A percentile compares a stretch with the other conserved stretches of the same genome.
These are phyloP conservation scores for Speleostelium caveatum DNA, from an alignment of 78 protist species.

Conservation along the genomic window DNA sequence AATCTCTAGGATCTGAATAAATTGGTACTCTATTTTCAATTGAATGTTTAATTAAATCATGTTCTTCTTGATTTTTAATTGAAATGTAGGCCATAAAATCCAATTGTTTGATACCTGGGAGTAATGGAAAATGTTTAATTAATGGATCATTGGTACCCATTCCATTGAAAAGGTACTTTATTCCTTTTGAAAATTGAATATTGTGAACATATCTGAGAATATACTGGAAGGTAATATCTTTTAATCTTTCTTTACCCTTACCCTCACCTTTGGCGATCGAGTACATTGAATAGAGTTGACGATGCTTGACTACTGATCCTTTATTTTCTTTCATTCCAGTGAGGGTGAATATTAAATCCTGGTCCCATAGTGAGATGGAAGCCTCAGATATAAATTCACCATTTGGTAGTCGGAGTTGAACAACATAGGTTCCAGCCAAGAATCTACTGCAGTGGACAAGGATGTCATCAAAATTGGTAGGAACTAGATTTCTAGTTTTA, in stretches of 20 bases:
- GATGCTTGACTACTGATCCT: neutral
- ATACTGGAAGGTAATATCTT: slow-evolving; percentile 17
- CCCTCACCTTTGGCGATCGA: too few species aligned
- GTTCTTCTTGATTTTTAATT: neutral
- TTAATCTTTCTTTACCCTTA: neutral
- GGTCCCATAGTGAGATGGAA: slow-evolving; percentile 34
- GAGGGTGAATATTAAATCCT: slow-evolving; percentile 2
- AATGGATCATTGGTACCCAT: slow-evolving; percentile 21
- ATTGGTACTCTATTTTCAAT: neutral
- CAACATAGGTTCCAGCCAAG: neutral
- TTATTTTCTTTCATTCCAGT: too few species aligned
- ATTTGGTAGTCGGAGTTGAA: neutral
- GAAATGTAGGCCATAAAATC: neutral
- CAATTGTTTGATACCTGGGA: neutral
- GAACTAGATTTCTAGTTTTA: slow-evolving; percentile 6
- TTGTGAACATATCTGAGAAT: slow-evolving; percentile 21
- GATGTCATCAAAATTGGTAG: slow-evolving; percentile 16
- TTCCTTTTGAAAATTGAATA: slow-evolving; percentile 9
- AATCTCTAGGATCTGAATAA: slow-evolving; percentile 37
- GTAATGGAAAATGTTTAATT: slow-evolving; percentile 21
- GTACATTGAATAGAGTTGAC: slow-evolving; percentile 25
- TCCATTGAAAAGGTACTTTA: slow-evolving; percentile 20
- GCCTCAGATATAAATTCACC: slow-evolving; percentile 2
- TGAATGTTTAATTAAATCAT: neutral
- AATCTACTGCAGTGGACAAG: neutral